Evolutionary conservation across 176 grass and related monocot species (phyloP).

Genomic region (Elymus sibiricus): DNA sequence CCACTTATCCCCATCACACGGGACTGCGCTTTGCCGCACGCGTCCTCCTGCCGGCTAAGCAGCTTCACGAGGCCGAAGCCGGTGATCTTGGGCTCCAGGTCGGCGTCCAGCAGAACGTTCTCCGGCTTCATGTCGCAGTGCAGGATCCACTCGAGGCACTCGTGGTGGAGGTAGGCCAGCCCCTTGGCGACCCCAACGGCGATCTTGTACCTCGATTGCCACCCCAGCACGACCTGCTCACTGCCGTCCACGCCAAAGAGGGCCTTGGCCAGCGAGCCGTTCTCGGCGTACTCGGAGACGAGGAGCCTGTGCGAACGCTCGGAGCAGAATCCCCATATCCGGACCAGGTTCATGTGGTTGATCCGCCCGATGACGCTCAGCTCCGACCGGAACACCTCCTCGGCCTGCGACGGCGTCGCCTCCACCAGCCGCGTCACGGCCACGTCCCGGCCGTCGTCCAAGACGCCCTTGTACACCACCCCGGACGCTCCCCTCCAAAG

Average conservation of each 20-base stretch:
- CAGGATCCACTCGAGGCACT: conserved; percentile 71
- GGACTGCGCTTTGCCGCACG: not conserved
- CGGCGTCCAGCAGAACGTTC: too few relatives aligned
- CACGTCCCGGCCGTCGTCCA: conserved; percentile 40
- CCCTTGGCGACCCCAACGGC: conserved; percentile 48
- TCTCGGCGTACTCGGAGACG: conserved; percentile 45
- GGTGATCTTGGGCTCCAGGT: conserved; percentile 52
- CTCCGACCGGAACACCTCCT: conserved; percentile 57
- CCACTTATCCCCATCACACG: conserved; percentile 31
- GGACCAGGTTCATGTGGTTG: conserved; percentile 58
- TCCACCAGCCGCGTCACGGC: conserved; percentile 51
- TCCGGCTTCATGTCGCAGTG: too few relatives aligned
- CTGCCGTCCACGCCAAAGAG: conserved; percentile 10
- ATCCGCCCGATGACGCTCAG: conserved; percentile 55
- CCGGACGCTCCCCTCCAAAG: conserved; percentile 32
- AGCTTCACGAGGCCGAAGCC: conserved; percentile 62
- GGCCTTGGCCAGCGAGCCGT: conserved; percentile 44
- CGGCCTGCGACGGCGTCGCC: conserved; percentile 18
- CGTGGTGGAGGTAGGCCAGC: conserved; percentile 61
- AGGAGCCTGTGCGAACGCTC: conserved; percentile 42
- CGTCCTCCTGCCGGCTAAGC: conserved; percentile 29
- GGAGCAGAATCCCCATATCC: conserved; percentile 51
- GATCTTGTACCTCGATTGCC: conserved; percentile 39
- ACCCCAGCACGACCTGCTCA: not conserved
- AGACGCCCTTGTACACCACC: conserved; percentile 49